A percentile compares a stretch with the other conserved stretches of the same genome.
phyloP scores from a whole-genome alignment of 345 rosid genomes.

The Eutrema japonicum region DNA sequence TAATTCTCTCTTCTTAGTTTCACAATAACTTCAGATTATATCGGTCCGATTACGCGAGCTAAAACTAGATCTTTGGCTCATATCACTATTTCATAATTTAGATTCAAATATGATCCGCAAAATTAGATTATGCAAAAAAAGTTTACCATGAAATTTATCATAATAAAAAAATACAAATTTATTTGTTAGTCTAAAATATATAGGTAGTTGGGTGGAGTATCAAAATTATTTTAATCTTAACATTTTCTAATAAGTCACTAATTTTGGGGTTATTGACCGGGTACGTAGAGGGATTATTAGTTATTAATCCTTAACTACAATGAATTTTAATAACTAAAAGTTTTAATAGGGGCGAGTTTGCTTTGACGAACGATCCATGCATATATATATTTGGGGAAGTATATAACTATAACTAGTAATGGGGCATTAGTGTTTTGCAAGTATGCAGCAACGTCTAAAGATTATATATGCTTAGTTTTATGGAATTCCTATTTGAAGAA shows the following conservation, averaged over 20 bases:
- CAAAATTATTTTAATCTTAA: neutral
- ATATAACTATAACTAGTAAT: conserved; percentile 24
- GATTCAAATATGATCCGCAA: no score
- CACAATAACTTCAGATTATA: no score
- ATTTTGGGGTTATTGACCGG: conserved; percentile 19
- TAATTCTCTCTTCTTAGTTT: no score
- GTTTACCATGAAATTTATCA: neutral
- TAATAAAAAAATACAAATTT: neutral
- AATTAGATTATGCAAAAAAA: no score
- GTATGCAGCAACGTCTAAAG: conserved; percentile 23
- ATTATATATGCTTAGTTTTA: conserved; percentile 8
- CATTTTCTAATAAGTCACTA: neutral
- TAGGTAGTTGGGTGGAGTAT: neutral
- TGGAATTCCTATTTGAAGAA: no score
- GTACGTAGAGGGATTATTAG: conserved; percentile 17
- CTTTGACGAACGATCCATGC: conserved; percentile 11
- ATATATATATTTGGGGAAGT: conserved; percentile 18
- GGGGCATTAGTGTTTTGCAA: conserved; percentile 41
- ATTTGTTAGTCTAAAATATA: neutral
- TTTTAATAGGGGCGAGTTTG: neutral
- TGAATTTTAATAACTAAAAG: neutral
- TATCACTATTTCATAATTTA: no score
- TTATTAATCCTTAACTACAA: neutral
- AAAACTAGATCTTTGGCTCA: no score
- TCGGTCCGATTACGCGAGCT: no score